Evolutionary conservation across 148 eudicot species (phyloP).

Genomic region (Polygonum aviculare): DNA sequence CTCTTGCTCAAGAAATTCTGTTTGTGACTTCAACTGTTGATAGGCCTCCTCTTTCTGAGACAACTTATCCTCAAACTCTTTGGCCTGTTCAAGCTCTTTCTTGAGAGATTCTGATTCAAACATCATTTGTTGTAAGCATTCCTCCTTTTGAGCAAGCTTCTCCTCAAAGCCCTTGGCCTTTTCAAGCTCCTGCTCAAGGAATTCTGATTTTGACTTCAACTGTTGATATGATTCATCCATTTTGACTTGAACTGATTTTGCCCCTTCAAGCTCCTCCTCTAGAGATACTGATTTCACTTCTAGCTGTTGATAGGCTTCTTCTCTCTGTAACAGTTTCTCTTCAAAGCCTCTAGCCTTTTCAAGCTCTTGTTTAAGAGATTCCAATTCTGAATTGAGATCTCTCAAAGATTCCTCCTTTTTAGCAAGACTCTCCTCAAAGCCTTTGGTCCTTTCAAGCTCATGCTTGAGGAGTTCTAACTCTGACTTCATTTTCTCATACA

Average conservation of each 20-base stretch:
- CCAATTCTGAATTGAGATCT: not conserved
- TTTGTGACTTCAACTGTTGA: conserved; percentile 3
- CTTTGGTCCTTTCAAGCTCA: conserved; percentile 42
- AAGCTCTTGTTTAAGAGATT: conserved; percentile 30
- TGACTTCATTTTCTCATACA: conserved; percentile 24
- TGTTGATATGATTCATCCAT: too few relatives aligned
- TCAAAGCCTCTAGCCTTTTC: conserved; percentile 36
- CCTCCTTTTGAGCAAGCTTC: conserved; percentile 44
- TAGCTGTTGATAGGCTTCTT: conserved; percentile 30
- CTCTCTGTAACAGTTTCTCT: conserved; percentile 12
- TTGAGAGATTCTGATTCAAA: conserved; percentile 47
- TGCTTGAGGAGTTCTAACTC: conserved; percentile 23
- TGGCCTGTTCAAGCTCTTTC: conserved; percentile 46
- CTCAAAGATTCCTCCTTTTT: conserved; percentile 12
- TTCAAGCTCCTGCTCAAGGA: not conserved
- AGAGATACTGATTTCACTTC: conserved; percentile 40
- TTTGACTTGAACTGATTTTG: too few relatives aligned
- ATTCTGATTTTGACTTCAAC: too few relatives aligned
- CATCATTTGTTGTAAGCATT: conserved; percentile 38
- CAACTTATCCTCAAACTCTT: conserved; percentile 25
- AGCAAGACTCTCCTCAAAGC: conserved; percentile 61
- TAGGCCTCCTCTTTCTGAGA: conserved; percentile 13
- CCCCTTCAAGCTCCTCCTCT: conserved; percentile 31
- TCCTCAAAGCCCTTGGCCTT: conserved; percentile 22
- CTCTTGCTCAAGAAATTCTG: conserved; percentile 6